A percentile compares a stretch with the other conserved stretches of the same genome.
phyloP scores from a whole-genome alignment of 1,284 basidiomycete genomes.

The Leccinum ponderosum region DNA sequence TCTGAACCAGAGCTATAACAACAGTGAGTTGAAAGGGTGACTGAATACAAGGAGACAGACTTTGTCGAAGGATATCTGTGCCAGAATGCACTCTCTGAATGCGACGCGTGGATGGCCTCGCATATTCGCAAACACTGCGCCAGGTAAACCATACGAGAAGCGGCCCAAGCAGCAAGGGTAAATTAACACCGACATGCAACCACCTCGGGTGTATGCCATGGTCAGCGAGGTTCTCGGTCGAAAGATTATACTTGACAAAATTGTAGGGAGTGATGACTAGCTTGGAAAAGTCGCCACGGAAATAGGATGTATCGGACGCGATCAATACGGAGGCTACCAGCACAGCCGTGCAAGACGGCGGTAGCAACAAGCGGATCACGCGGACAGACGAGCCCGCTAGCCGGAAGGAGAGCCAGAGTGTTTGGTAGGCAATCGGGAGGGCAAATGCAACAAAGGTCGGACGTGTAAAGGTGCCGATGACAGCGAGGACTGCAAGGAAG shows the following conservation, averaged over 20 bases:
- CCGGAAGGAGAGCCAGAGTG: conserved; percentile 17
- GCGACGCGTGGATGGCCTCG: conserved; percentile 1
- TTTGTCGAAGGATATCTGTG: conserved; percentile 20
- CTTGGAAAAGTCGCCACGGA: conserved; percentile 22
- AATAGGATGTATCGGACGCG: conserved; percentile 35
- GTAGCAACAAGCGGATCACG: conserved; percentile 12
- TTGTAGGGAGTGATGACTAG: conserved; percentile 39
- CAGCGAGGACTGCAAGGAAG: conserved; percentile 26
- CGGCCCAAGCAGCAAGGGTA: conserved; percentile 42
- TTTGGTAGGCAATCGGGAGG: conserved; percentile 33
- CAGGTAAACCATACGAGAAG: conserved; percentile 26
- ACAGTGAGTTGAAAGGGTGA: conserved; percentile 6
- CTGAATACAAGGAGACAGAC: conserved; percentile 10
- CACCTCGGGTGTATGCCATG: conserved; percentile 44
- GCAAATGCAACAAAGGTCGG: conserved; percentile 40
- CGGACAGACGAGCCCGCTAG: conserved; percentile 13
- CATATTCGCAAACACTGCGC: conserved; percentile 6
- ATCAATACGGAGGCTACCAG: conserved; percentile 21
- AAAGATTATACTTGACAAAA: conserved; percentile 41
- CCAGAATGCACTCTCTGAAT: conserved; percentile 11
- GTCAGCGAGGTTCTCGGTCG: conserved; percentile 37
- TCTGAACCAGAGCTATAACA: conserved; percentile 32
- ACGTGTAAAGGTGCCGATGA: conserved; percentile 37
- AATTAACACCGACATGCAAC: conserved; percentile 40
- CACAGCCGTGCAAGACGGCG: conserved; percentile 22